Evolutionary conservation across 2,329 filamentous ascomycete genomes (phyloP).

Genomic region (Aspergillus neotritici): DNA sequence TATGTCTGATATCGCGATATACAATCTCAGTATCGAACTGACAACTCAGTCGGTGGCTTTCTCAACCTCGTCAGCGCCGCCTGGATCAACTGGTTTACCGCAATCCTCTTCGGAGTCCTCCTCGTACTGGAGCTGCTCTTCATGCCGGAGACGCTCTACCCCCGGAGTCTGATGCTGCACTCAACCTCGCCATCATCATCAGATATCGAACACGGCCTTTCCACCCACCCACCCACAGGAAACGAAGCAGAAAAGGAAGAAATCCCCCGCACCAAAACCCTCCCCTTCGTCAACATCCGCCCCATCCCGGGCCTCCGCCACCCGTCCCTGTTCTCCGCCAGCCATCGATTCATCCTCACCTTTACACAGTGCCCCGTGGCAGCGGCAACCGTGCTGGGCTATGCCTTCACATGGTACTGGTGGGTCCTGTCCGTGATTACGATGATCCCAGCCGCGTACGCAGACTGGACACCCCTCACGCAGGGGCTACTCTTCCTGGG

Average conservation of each 20-base stretch:
- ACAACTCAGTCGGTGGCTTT: conserved; percentile 46
- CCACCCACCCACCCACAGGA: neutral
- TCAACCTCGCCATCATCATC: conserved; percentile 2
- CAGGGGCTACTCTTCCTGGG: conserved; percentile 53
- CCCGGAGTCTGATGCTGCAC: conserved; percentile 46
- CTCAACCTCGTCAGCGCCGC: conserved; percentile 42
- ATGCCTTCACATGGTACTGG: conserved; percentile 54
- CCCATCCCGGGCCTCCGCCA: conserved; percentile 49
- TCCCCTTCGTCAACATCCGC: conserved; percentile 43
- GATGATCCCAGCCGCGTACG: conserved; percentile 49
- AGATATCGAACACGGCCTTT: conserved; percentile 25
- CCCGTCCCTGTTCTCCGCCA: conserved; percentile 45
- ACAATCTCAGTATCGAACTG: neutral
- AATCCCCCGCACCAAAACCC: conserved; percentile 37
- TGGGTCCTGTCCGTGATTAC: conserved; percentile 52
- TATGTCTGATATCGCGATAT: conserved; percentile 18
- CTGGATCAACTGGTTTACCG: conserved; percentile 54
- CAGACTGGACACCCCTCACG: conserved; percentile 43
- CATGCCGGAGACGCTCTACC: conserved; percentile 54
- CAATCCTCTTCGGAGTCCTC: conserved; percentile 48
- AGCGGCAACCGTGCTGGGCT: conserved; percentile 43
- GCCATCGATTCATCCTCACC: conserved; percentile 43
- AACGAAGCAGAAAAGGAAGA: conserved; percentile 7
- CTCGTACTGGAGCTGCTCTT: conserved; percentile 46
- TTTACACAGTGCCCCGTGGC: conserved; percentile 44